Evolutionary conservation across 257 asterid species (phyloP), one percentile per base, ranked within the genome.

Genomic region (Nyctanthes arbortristis): DNA sequence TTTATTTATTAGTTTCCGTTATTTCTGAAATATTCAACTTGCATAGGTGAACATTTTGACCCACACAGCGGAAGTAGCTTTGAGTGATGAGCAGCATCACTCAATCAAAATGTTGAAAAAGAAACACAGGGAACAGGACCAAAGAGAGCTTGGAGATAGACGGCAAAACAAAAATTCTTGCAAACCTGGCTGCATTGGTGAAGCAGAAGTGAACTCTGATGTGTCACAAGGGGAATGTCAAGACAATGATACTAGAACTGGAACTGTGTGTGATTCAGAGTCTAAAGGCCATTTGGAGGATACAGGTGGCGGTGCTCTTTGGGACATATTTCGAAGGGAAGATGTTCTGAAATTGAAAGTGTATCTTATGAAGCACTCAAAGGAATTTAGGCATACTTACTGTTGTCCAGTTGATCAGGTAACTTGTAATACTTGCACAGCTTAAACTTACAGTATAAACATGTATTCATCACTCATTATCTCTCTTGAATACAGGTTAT

Each of bases 271-370:
- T 36, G 67, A 10, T 18, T 12, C 56, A 33, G 31, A 22, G 32
- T 47, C 31, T 55, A 67, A 56, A 70, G 76, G 59, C 40, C 62
- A 66, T 33, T 56, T 82, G 61, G 75, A 78, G 27, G 75, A 57
- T 35, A 73, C 52, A 27, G 88, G 91, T 12, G 88, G 92, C 43
- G 88, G 92, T 59, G 98, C 98, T 34, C 84, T 93, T 60, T 93
- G 98, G 97, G 97, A 93, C 75, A 93, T 93, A 64, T 93, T 91
- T 63, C 77, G 96, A 71, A 84, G 98, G 76, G 96, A 91, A 82
- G 98, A 93, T 37, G 90, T 91, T 56, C 87, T 92, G n/a, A 85
- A 87, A 61, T 47, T 93, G 80, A 79, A 74, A 14, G 91, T 87
- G 73, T 93, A 93, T 78, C 88, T 93, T 27, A 32, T 73, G 29